These are phyloP conservation scores for Cymbopogon citratus DNA, from an alignment of 176 grass and related monocot genomes.

Conservation along the genomic window DNA sequence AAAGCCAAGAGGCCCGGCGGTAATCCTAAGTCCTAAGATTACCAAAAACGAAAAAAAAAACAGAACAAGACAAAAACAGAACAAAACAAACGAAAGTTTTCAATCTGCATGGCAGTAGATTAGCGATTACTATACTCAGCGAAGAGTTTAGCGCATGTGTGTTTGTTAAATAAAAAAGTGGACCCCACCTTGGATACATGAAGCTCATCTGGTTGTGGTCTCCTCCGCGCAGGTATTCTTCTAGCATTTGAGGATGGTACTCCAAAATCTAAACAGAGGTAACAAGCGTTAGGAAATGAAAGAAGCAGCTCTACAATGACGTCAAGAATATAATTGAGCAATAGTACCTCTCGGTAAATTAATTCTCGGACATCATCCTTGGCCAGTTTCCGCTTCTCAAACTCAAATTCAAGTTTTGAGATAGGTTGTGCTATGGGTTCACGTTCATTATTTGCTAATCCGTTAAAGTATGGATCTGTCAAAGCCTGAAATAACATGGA, in stretches of 20 bases:
- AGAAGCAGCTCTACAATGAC: not conserved
- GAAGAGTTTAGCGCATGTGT: not conserved
- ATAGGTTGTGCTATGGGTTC: constrained; percentile 77
- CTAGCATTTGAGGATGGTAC: constrained; percentile 98
- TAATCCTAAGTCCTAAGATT: no score
- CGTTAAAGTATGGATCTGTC: constrained; percentile 76
- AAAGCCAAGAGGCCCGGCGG: no score
- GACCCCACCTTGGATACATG: constrained; percentile 87
- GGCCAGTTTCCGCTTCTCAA: constrained; percentile 84
- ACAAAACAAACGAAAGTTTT: no score
- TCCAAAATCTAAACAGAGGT: constrained; percentile 75
- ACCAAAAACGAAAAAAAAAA: no score
- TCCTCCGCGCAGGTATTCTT: constrained; percentile 84
- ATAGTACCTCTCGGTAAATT: constrained; percentile 89
- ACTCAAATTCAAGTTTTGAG: constrained; percentile 98
- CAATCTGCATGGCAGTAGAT: no score
- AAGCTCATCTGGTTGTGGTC: constrained; percentile 86
- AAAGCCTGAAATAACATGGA: constrained; percentile 58
- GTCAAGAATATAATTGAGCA: constrained; percentile 5
- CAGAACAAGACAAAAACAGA: no score
- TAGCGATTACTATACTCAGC: not conserved
- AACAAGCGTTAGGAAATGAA: not conserved
- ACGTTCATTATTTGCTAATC: constrained; percentile 73
- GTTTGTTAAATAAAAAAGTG: constrained; percentile 17
- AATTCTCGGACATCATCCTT: constrained; percentile 98